Percentiles rank a stretch among this genome's conserved stretches.
Evolutionary conservation across 768 basidiomycete genomes (phyloP).

Genomic region (Tulasnella sp.): DNA sequence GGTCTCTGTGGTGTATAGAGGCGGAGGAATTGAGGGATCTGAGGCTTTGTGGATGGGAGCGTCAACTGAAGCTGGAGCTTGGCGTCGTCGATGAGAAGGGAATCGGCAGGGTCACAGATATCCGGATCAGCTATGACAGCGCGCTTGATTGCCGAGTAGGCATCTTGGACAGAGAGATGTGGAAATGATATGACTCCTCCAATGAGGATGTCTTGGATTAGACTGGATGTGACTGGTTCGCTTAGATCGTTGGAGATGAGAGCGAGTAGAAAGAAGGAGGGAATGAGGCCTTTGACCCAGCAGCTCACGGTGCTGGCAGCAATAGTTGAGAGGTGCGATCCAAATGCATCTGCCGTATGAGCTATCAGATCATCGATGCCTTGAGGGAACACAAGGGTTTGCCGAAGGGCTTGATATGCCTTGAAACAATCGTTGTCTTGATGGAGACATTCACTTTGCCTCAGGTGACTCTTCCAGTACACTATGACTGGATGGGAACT

Average conservation of each 20-base stretch:
- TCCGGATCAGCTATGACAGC: not conserved
- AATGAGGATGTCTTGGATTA: not conserved
- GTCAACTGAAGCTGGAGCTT: not conserved
- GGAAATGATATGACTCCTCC: not conserved
- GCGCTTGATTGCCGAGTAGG: not conserved
- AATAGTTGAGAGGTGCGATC: not conserved
- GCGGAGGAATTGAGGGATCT: not conserved
- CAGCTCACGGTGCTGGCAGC: not conserved
- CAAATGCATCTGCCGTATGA: not conserved
- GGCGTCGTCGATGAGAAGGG: not conserved
- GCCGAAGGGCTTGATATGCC: not conserved
- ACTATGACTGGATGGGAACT: not conserved
- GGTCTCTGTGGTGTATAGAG: no score
- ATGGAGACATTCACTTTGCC: not conserved
- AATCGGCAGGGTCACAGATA: not conserved
- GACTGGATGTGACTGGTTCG: not conserved
- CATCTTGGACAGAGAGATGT: not conserved
- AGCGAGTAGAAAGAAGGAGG: not conserved
- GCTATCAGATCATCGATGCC: not conserved
- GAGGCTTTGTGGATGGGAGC: not conserved
- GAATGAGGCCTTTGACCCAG: not conserved
- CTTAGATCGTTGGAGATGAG: not conserved
- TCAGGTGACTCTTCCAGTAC: not conserved
- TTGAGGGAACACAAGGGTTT: not conserved
- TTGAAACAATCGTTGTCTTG: not conserved